Evolutionary conservation across 768 basidiomycete genomes (phyloP).

Genomic region (Pisolithus marmoratus): DNA sequence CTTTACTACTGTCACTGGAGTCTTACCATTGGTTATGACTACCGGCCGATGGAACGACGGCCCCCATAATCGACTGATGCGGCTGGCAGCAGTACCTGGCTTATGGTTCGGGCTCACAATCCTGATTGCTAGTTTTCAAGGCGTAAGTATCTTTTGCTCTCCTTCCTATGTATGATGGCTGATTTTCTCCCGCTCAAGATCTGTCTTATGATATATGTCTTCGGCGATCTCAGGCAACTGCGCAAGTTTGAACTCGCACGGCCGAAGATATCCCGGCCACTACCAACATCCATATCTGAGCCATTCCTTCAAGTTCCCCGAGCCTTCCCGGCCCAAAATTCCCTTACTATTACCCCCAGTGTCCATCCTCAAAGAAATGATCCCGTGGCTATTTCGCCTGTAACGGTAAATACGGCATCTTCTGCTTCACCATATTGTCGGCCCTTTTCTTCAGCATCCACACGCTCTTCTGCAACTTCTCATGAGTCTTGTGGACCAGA

Average conservation of each 20-base stretch:
- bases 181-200: conserved; percentile 22
- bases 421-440: not conserved
- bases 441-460: conserved; percentile 7
- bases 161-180: not conserved
- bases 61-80: conserved; percentile 42
- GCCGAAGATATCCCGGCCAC: conserved; percentile 52
- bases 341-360: not conserved
- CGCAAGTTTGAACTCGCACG: conserved; percentile 73
- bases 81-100: conserved; percentile 57
- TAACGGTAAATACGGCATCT: conserved; percentile 10
- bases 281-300: conserved; percentile 13
- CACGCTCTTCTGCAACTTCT: conserved; percentile 1
- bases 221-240: conserved; percentile 74
- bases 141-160: conserved; percentile 35
- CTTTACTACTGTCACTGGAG: conserved; percentile 40
- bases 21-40: conserved; percentile 50
- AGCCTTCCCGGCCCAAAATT: not conserved
- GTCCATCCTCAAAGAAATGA: conserved; percentile 2
- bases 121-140: conserved; percentile 57
- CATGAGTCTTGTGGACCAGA: conserved; percentile 17
- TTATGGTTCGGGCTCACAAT: conserved; percentile 66
- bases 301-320: conserved; percentile 7
- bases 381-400: conserved; percentile 1
- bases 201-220: conserved; percentile 73
- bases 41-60: conserved; percentile 30